Percentiles rank a stretch among this genome's conserved stretches.
Conservation (phyloP, 1,284 basidiomycete species). For the Dichomitus squalens region DNA sequence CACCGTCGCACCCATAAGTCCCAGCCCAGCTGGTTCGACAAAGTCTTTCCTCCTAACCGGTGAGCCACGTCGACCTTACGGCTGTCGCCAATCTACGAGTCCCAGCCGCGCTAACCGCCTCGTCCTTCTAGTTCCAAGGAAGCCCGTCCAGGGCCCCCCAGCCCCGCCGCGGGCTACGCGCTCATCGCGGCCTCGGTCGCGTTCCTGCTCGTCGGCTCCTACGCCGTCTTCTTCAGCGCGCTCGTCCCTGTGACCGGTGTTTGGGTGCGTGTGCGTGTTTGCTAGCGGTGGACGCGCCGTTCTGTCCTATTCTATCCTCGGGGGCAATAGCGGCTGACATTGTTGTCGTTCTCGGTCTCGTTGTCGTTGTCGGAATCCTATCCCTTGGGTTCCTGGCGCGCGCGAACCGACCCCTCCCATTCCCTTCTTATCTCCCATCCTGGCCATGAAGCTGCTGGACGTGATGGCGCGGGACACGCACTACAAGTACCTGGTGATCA, state of each 20-base stretch:
- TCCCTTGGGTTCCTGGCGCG: background rate
- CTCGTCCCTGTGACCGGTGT: constrained; percentile 57
- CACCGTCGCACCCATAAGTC: constrained; percentile 18
- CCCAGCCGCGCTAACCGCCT: background rate
- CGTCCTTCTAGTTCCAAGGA: background rate
- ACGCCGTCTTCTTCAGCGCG: constrained; percentile 67
- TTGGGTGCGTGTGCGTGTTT: constrained; percentile 44
- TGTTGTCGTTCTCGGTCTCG: background rate
- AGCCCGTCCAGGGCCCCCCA: constrained; percentile 20
- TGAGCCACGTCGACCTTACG: background rate
- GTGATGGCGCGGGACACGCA: constrained; percentile 70
- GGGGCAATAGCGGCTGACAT: background rate
- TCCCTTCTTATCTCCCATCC: background rate
- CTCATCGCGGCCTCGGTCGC: constrained; percentile 48
- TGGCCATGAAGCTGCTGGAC: constrained; percentile 56
- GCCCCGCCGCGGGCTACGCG: constrained; percentile 44
- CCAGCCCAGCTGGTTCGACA: constrained; percentile 21
- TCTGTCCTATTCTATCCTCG: background rate
- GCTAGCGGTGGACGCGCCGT: too few species aligned
- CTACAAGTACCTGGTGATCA: constrained; percentile 85
- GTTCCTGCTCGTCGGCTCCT: constrained; percentile 61
- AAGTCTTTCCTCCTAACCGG: constrained; percentile 11
- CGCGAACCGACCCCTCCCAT: background rate
- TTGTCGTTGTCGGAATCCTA: background rate
- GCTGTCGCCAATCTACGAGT: constrained; percentile 2